A percentile compares a stretch with the other conserved stretches of the same genome.
These are phyloP conservation scores for Pleurotus citrinopileatus DNA, from an alignment of 768 basidiomycete species.

Conservation along the genomic window DNA sequence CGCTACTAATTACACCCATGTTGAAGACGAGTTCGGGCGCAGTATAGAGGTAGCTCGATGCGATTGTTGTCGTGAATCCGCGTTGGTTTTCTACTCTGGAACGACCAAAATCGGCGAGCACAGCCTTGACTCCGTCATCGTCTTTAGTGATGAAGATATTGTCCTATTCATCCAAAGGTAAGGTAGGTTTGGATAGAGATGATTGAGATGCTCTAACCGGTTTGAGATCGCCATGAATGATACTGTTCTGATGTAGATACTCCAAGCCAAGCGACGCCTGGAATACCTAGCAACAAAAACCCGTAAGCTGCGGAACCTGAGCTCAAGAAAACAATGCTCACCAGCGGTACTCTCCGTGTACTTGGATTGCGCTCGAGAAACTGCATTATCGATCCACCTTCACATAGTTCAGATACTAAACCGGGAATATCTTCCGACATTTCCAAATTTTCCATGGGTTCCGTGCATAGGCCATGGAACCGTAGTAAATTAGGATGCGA, in stretches of 20 bases:
- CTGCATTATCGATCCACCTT: neutral
- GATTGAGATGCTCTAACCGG: neutral
- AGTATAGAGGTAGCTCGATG: neutral
- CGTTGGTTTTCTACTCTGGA: neutral
- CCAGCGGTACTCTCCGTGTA: neutral
- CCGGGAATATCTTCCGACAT: neutral
- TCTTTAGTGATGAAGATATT: neutral
- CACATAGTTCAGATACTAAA: neutral
- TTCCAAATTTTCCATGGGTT: neutral
- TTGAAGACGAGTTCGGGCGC: slow-evolving; percentile 15
- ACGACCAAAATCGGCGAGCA: neutral
- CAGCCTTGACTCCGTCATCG: neutral
- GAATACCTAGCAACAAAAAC: neutral
- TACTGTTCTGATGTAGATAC: neutral
- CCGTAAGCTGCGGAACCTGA: neutral
- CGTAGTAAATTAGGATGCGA: neutral
- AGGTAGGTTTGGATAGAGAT: neutral
- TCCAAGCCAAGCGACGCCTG: neutral
- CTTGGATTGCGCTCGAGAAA: neutral
- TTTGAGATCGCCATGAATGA: neutral
- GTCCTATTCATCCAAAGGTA: neutral
- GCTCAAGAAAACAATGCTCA: neutral
- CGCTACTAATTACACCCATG: neutral
- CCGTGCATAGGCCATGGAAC: neutral
- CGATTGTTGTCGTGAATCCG: neutral